Evolutionary conservation across 2,329 filamentous ascomycete genomes (phyloP).

Genomic region (Tolypocladium amazonense): DNA sequence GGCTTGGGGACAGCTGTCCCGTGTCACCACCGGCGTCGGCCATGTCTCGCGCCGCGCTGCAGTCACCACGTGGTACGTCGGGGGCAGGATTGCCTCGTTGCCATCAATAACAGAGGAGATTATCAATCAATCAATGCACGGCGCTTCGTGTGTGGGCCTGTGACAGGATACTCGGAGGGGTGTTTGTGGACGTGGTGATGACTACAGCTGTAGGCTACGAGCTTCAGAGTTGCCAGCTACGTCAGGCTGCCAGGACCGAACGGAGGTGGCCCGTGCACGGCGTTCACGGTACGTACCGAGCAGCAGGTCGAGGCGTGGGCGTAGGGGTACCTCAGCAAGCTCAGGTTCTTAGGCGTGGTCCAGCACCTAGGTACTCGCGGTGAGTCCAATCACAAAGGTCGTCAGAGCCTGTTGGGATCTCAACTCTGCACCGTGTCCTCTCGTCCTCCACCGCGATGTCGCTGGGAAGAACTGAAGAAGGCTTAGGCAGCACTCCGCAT

Average conservation of each 20-base stretch:
- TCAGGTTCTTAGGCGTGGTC: no score
- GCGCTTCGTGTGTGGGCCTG: not conserved
- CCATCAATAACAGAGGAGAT: not conserved
- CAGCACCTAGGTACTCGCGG: not conserved
- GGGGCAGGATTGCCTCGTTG: not conserved
- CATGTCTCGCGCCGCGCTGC: slow-evolving; percentile 13
- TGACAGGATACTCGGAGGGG: no score
- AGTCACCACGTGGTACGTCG: not conserved
- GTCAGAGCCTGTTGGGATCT: not conserved
- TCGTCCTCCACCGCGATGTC: not conserved
- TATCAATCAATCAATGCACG: not conserved
- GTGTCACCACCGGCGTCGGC: slow-evolving; percentile 37
- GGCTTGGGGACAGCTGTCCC: slow-evolving; percentile 60
- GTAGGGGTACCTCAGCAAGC: no score
- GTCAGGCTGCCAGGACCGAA: not conserved
- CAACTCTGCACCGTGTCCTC: not conserved
- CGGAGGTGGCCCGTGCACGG: not conserved
- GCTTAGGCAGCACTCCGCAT: not conserved
- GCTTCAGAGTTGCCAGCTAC: not conserved
- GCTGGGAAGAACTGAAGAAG: not conserved
- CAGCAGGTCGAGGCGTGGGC: no score
- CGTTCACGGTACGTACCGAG: no score
- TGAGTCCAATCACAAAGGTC: not conserved
- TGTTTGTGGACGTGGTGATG: not conserved
- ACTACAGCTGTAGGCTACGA: not conserved